phyloP scores from a whole-genome alignment of 768 basidiomycete genomes.

The Trametes elegans region DNA sequence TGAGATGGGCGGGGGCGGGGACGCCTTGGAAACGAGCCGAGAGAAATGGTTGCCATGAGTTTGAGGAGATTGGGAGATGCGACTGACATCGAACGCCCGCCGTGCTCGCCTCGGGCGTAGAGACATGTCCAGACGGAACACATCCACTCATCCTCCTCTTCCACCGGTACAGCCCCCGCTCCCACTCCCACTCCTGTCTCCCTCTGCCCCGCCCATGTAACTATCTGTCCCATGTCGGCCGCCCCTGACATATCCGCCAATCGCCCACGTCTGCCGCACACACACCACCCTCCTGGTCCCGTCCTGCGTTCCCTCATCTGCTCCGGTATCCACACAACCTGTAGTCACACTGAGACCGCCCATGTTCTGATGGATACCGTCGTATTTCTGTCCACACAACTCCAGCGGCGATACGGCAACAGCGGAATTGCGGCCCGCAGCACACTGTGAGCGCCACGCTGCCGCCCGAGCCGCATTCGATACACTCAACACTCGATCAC shows the following conservation, averaged over 20 bases:
- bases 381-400: constrained; percentile 3
- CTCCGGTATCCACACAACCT: constrained; percentile 2
- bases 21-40: constrained; percentile 29
- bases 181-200: not conserved
- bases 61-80: constrained; percentile 14
- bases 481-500: too few species aligned
- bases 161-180: not conserved
- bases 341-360: constrained; percentile 5
- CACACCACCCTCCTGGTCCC: constrained; percentile 7
- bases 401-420: constrained; percentile 8
- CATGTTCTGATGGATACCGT: constrained; percentile 17
- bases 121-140: not conserved
- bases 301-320: not conserved
- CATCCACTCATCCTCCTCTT: not conserved
- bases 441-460: constrained; percentile 5
- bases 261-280: not conserved
- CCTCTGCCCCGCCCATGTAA: not conserved
- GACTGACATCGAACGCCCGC: constrained; percentile 8
- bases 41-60: constrained; percentile 30
- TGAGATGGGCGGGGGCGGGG: constrained; percentile 6
- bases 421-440: constrained; percentile 16
- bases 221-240: constrained; percentile 4
- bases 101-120: not conserved
- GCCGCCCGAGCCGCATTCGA: too few species aligned
- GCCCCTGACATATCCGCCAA: constrained; percentile 3